A percentile compares a stretch with the other conserved stretches of the same genome.
Evolutionary conservation across 768 basidiomycete species (phyloP).

Genomic region (Coprinellus aureogranulatus): DNA sequence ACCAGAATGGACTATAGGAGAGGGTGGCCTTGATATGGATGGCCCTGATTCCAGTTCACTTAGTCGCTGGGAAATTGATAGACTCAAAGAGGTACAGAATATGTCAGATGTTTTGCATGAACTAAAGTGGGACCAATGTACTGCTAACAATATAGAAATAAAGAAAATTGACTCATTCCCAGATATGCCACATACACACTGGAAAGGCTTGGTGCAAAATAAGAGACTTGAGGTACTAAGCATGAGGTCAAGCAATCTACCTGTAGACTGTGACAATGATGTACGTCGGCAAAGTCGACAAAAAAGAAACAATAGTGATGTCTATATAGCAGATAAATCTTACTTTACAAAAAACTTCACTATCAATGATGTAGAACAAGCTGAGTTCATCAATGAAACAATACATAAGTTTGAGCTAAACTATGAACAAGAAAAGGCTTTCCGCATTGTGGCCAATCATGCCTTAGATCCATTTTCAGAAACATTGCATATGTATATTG

Average conservation of each 20-base stretch:
- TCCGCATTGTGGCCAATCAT: conserved; percentile 30
- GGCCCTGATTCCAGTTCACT: too few relatives aligned
- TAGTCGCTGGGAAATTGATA: too few relatives aligned
- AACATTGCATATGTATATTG: conserved; percentile 30
- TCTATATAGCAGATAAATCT: conserved; percentile 11
- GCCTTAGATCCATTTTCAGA: conserved; percentile 4
- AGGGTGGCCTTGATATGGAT: too few relatives aligned
- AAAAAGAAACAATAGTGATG: neutral
- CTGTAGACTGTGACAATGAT: neutral
- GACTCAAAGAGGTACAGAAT: too few relatives aligned
- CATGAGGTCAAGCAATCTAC: neutral
- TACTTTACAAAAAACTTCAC: conserved; percentile 11
- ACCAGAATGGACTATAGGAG: too few relatives aligned
- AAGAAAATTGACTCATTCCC: too few relatives aligned
- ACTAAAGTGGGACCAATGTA: too few relatives aligned
- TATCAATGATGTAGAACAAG: neutral
- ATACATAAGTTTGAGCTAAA: conserved; percentile 20
- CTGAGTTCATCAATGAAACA: conserved; percentile 3
- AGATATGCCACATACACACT: too few relatives aligned
- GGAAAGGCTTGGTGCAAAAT: too few relatives aligned
- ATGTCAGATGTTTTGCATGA: too few relatives aligned
- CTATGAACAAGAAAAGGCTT: conserved; percentile 29
- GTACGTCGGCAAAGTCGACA: neutral
- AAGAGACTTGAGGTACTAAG: too few relatives aligned
- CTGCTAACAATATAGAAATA: too few relatives aligned